Evolutionary conservation across 352 stramenopile genomes (phyloP), one percentile per base, ranked within the genome.

Genomic region (Aphanomyces cochlioides): DNA sequence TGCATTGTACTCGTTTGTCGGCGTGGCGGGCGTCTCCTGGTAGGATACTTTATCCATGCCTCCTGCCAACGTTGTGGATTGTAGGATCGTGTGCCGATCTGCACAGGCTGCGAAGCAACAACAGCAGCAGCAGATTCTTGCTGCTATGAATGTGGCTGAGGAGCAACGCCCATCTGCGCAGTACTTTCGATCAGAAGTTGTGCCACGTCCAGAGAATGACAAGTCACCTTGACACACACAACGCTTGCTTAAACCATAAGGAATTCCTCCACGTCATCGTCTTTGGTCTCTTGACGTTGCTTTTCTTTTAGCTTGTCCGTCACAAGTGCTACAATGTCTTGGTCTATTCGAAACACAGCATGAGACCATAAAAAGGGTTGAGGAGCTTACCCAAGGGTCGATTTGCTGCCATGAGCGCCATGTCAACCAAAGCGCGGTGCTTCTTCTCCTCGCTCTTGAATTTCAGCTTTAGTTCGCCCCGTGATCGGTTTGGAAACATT

Each of bases 381-480:
- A 54, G 28, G 36, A 37, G 34, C 68, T 4, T 77, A 84, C 76
- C 75, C 3, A 95, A 74, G 17, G 87, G 87, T 0, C 85, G 83
- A 47, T 82, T 72, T 3, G 87, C 89, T 1, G 84, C 85, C 66
- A 84, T 79, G 2, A 95, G 76, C 7, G 87, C 87, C 47, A 95
- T 90, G 59, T 95, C 87, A 39, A 95, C 90, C 12, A 95, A 73
- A 40, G 70, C 73, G 1, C 80, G 76, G 43, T 92, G 83, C 48
- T 86, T 78, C 76, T 90, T 95, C 72, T 95, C 87, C 61, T 95
- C 87, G 43, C 83, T 90, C 67, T 95, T 95, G 72, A 95, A 95
- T 64, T 95, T 95, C 73, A 80, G 85, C 76, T 95, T 95, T 17
- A 95, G 76, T 56, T 95, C 87, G 70, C 88, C 86, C 17, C 85